Percentiles rank a stretch among this genome's conserved stretches.
These are phyloP conservation scores for Calonectria montana DNA, from an alignment of 2,329 filamentous ascomycete species.

Conservation along the genomic window DNA sequence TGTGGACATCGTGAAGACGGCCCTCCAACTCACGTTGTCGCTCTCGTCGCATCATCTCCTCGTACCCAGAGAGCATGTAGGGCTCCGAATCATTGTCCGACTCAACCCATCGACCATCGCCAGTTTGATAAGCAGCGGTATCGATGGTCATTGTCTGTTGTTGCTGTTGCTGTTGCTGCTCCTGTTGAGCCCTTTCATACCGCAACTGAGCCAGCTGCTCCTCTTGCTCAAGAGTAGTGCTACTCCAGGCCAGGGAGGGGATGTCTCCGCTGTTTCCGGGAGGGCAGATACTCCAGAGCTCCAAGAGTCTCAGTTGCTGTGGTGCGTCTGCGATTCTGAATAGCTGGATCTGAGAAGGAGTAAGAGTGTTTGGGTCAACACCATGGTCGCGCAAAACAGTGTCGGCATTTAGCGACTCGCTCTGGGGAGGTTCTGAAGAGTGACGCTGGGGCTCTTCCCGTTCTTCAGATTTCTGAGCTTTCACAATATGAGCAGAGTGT, in stretches of 20 bases:
- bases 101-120: slow-evolving; percentile 64
- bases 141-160: slow-evolving; percentile 64
- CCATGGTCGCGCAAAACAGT: slow-evolving; percentile 72
- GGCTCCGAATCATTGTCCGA: slow-evolving; percentile 71
- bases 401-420: slow-evolving; percentile 63
- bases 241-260: slow-evolving; percentile 63
- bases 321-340: slow-evolving; percentile 80
- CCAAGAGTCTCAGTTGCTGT: slow-evolving; percentile 80
- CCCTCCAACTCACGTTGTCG: slow-evolving; percentile 59
- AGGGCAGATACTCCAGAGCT: slow-evolving; percentile 87
- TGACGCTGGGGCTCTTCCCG: slow-evolving; percentile 55
- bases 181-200: slow-evolving; percentile 56
- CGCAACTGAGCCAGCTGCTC: slow-evolving; percentile 69
- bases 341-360: slow-evolving; percentile 79
- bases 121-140: slow-evolving; percentile 62
- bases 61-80: slow-evolving; percentile 88
- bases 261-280: slow-evolving; percentile 69
- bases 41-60: slow-evolving; percentile 73
- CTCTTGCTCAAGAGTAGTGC: slow-evolving; percentile 67
- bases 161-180: slow-evolving; percentile 48
- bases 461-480: slow-evolving; percentile 45
- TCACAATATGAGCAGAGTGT: slow-evolving; percentile 74
- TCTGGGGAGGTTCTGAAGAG: slow-evolving; percentile 63
- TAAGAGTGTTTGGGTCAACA: slow-evolving; percentile 76
- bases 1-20: slow-evolving; percentile 55